Evolutionary conservation across 1,284 basidiomycete genomes (phyloP), one percentile per base, ranked within the genome.

Genomic region (Golubevia pallescens): DNA sequence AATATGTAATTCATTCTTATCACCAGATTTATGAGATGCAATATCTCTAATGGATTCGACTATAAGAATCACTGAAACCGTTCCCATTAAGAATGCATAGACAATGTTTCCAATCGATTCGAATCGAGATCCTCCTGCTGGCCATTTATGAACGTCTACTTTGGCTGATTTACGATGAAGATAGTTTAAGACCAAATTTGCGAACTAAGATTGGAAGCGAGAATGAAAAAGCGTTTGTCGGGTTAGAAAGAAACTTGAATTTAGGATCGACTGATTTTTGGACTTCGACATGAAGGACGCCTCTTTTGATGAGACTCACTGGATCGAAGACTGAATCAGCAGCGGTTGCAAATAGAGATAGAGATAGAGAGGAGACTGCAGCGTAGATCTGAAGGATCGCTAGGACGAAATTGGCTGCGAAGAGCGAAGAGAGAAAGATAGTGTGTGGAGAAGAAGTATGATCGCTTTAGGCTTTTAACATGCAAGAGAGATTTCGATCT

Each of bases 311-410:
- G 14, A 58, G 24, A 59, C 56, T 53, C 57, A 64, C 92, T 57
- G 94, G 90, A 81, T 98, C 95, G 81, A 97, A 96, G 20, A 93
- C 90, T 14, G 93, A 91, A 85, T 97, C 94, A 75, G 95, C 92
- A 21, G 90, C 92, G 1, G 93, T 95, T 21, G 95, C 94, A 66
- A 98, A 90, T 60, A 98, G 89, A 8, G 94, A 94, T 10, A 98
- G 88, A 0, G 94, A 96, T 14, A 90, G 80, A 2, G 93, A 92
- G 1, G 92, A 92, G 69, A 94, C 89, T 16, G 96, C 95, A 13
- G 93, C 95, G 81, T 89, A 90, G 5, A 89, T 85, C 81, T 89
- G 88, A 0, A 88, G 67, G 1, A 80, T 71, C 3, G 88, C 87
- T 28, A 86, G 77, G 48, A 85, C 85, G 68, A 93, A 88, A 86